phyloP scores from a whole-genome alignment of 176 grass and related monocot species.

The Musa schizocarpa region DNA sequence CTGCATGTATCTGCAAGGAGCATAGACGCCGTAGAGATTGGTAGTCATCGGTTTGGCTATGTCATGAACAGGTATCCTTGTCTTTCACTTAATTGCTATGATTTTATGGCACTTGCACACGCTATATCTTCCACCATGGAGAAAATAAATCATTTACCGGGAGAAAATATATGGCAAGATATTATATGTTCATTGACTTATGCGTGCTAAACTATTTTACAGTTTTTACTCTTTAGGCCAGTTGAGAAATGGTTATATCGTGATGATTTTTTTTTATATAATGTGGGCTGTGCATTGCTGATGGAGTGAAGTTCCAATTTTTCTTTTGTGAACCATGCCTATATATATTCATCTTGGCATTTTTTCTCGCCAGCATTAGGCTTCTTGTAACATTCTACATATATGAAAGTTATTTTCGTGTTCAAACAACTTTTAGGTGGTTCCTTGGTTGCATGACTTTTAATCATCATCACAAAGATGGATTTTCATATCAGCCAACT shows the following conservation, averaged over 20 bases:
- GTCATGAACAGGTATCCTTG: constrained; percentile 54
- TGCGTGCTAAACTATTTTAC: background rate
- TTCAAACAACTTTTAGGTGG: too few relatives aligned
- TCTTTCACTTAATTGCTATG: constrained; percentile 5
- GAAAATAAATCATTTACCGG: background rate
- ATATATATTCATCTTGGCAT: too few relatives aligned
- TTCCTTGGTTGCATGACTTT: too few relatives aligned
- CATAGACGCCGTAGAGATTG: constrained; percentile 41
- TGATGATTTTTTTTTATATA: background rate
- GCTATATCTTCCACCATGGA: constrained; percentile 1
- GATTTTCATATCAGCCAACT: too few relatives aligned
- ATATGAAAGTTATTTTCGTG: too few relatives aligned
- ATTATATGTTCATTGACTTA: background rate
- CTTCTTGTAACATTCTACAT: too few relatives aligned
- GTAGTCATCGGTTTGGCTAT: constrained; percentile 56
- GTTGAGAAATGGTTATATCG: background rate
- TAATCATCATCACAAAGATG: too few relatives aligned
- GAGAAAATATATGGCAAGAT: background rate
- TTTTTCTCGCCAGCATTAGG: too few relatives aligned
- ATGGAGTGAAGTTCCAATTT: background rate
- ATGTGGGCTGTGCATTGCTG: background rate
- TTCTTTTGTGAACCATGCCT: background rate
- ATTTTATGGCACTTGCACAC: constrained; percentile 8
- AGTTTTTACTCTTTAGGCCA: background rate
- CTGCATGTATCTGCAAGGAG: constrained; percentile 33